These are phyloP conservation scores for Tetrahymena borealis DNA, from an alignment of 73 alveolate species.

Conservation along the genomic window DNA sequence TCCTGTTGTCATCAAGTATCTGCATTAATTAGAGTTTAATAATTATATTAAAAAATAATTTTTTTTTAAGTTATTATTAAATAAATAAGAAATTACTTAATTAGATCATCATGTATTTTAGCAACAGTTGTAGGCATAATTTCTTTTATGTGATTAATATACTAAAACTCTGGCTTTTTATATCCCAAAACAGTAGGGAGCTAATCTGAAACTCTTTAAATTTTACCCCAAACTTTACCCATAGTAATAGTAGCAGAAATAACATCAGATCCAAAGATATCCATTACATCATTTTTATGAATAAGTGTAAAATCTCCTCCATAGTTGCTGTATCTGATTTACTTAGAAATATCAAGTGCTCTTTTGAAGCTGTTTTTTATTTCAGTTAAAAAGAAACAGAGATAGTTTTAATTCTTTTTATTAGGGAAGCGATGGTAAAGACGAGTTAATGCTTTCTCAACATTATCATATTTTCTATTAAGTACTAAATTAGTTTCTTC, in stretches of 20 bases:
- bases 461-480: neutral
- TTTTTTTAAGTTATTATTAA: neutral
- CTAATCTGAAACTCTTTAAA: neutral
- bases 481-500: neutral
- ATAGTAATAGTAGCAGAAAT: neutral
- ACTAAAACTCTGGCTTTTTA: neutral
- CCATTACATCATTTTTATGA: neutral
- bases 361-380: neutral
- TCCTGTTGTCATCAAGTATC: neutral
- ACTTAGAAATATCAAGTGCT: neutral
- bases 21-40: neutral
- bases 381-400: neutral
- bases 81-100: neutral
- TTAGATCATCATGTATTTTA: neutral
- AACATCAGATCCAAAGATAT: neutral
- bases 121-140: neutral
- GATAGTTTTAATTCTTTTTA: neutral
- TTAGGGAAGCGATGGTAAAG: neutral
- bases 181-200: neutral
- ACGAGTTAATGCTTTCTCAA: neutral
- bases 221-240: neutral
- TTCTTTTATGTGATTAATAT: neutral
- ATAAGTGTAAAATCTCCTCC: neutral
- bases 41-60: no score
- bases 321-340: neutral